Evolutionary conservation across 495 filamentous ascomycete species (phyloP).

Genomic region (Podospora appendiculata): DNA sequence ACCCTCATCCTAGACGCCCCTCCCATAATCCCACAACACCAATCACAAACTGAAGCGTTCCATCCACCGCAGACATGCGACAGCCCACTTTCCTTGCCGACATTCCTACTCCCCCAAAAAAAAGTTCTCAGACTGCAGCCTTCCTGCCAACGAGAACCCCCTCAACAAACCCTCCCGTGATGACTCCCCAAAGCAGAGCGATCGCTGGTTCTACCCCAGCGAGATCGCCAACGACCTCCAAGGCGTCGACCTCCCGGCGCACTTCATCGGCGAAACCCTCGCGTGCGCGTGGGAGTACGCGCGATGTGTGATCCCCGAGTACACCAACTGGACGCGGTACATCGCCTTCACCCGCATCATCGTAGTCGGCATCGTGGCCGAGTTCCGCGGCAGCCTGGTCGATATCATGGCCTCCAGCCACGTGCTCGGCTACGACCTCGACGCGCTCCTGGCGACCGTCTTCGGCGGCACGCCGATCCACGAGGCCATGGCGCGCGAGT

Average conservation of each 20-base stretch:
- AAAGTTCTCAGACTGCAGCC: too few species aligned
- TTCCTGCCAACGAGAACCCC: too few species aligned
- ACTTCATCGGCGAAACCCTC: constrained; percentile 7
- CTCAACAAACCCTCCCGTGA: too few species aligned
- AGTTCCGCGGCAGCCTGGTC: constrained; percentile 9
- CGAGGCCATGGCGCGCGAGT: constrained; percentile 10
- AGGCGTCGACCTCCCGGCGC: constrained; percentile 1
- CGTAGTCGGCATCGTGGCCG: constrained; percentile 12
- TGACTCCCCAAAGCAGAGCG: background rate
- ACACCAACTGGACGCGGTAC: constrained; percentile 14
- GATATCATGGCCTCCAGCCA: background rate
- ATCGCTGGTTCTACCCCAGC: constrained; percentile 10
- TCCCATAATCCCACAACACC: too few species aligned
- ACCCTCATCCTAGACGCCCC: too few species aligned
- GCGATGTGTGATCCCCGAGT: constrained; percentile 10
- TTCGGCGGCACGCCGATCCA: constrained; percentile 1
- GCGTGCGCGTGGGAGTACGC: constrained; percentile 12
- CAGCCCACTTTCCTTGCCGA: too few species aligned
- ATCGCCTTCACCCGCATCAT: constrained; percentile 11
- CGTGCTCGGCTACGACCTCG: constrained; percentile 10
- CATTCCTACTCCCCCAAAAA: too few species aligned
- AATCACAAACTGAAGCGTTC: too few species aligned
- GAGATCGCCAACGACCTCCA: constrained; percentile 9
- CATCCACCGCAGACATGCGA: too few species aligned
- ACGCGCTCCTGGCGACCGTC: constrained; percentile 7